Percentiles rank a stretch among this genome's conserved stretches.
These are phyloP conservation scores for Pseudofabraea citricarpa DNA, from an alignment of 2,329 filamentous ascomycete species.

Conservation along the genomic window DNA sequence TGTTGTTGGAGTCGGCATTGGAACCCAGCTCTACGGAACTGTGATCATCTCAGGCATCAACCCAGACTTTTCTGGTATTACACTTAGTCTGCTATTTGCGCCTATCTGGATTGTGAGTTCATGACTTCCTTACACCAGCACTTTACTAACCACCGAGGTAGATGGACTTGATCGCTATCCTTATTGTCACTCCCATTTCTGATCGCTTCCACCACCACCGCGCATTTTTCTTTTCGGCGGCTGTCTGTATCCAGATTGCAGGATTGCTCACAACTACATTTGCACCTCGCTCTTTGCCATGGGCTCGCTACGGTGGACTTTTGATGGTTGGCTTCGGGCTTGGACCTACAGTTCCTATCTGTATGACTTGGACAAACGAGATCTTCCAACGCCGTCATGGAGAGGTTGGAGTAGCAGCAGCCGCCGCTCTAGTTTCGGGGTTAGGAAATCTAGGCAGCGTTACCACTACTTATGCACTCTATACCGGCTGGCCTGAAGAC, in stretches of 20 bases:
- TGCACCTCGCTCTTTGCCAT: conserved; percentile 59
- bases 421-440: conserved; percentile 79
- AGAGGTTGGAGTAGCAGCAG: conserved; percentile 84
- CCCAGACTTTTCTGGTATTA: conserved; percentile 64
- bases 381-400: conserved; percentile 87
- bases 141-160: no score
- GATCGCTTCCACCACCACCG: conserved; percentile 81
- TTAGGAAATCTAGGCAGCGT: conserved; percentile 84
- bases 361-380: conserved; percentile 90
- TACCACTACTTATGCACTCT: conserved; percentile 82
- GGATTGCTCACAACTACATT: conserved; percentile 78
- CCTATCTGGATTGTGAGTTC: conserved; percentile 82
- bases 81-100: conserved; percentile 78
- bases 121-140: no score
- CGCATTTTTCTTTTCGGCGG: conserved; percentile 74
- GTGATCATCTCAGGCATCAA: conserved; percentile 82
- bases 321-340: conserved; percentile 87
- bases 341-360: conserved; percentile 85
- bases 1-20: conserved; percentile 87
- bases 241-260: conserved; percentile 73
- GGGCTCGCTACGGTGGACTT: conserved; percentile 85
- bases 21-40: conserved; percentile 81
- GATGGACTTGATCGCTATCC: conserved; percentile 85
- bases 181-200: conserved; percentile 78
- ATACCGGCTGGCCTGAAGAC: conserved; percentile 81